Evolutionary conservation across 805 yeast genomes (phyloP).

Genomic region (Teunomyces pallodes): DNA sequence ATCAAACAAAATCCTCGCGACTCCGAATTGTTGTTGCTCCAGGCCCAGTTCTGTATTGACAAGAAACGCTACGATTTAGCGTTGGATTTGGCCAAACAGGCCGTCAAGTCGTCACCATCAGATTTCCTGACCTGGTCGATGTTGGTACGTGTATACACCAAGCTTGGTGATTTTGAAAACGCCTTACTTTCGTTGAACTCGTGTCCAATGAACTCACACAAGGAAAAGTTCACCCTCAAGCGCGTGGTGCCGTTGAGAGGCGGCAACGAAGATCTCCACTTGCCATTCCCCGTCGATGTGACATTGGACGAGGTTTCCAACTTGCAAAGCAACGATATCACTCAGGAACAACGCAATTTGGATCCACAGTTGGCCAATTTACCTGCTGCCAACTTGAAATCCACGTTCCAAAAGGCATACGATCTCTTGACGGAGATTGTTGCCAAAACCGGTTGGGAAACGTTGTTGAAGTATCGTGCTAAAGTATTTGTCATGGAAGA

Average conservation of each 20-base stretch:
- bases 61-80: conserved; percentile 57
- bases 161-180: conserved; percentile 63
- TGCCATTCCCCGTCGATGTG: conserved; percentile 76
- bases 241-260: conserved; percentile 54
- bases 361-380: conserved; percentile 60
- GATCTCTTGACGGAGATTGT: conserved; percentile 46
- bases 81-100: conserved; percentile 55
- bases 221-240: conserved; percentile 61
- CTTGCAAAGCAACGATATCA: conserved; percentile 62
- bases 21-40: conserved; percentile 51
- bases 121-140: conserved; percentile 74
- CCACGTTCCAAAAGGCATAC: conserved; percentile 45
- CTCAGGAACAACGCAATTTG: conserved; percentile 60
- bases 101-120: conserved; percentile 72
- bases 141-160: conserved; percentile 61
- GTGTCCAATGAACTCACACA: conserved; percentile 77
- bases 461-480: conserved; percentile 43
- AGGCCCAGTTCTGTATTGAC: conserved; percentile 55
- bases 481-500: conserved; percentile 50
- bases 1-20: conserved; percentile 50
- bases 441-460: conserved; percentile 45
- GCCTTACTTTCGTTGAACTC: conserved; percentile 72
- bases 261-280: conserved; percentile 55
- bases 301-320: conserved; percentile 66
- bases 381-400: conserved; percentile 67